Percentiles rank a stretch among this genome's conserved stretches.
Conservation (phyloP, 2,329 filamentous ascomycete species). For the Zymoseptoria ardabiliae region DNA sequence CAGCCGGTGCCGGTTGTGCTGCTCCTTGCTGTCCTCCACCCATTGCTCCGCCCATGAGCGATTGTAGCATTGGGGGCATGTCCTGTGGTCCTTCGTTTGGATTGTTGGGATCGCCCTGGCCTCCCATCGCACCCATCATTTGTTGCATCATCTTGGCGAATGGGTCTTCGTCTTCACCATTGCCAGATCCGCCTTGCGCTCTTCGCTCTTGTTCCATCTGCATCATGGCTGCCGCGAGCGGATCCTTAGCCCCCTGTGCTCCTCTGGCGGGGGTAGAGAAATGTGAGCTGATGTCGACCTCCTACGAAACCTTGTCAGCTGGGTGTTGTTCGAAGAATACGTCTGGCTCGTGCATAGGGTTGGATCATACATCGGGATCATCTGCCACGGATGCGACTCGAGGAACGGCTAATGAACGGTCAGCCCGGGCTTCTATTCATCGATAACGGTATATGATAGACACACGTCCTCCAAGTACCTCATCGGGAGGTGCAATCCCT, state of each 20-base stretch:
- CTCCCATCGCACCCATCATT: constrained; percentile 33
- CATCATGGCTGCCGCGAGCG: constrained; percentile 25
- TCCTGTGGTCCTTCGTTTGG: constrained; percentile 36
- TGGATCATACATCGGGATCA: constrained; percentile 47
- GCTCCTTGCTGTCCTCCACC: constrained; percentile 25
- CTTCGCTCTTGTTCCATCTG: constrained; percentile 23
- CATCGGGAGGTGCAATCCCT: constrained; percentile 27
- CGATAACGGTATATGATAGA: neutral
- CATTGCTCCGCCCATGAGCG: constrained; percentile 35
- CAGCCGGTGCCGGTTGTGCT: constrained; percentile 29
- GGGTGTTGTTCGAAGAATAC: neutral
- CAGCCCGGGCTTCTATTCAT: neutral
- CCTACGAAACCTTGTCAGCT: constrained; percentile 27
- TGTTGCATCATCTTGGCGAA: constrained; percentile 71
- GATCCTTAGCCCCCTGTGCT: constrained; percentile 15
- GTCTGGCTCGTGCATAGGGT: neutral
- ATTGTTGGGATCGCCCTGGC: constrained; percentile 25
- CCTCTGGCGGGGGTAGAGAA: constrained; percentile 10
- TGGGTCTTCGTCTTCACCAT: constrained; percentile 47
- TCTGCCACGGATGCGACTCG: constrained; percentile 36
- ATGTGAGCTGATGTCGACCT: constrained; percentile 56
- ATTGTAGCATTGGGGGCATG: constrained; percentile 38
- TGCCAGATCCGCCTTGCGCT: constrained; percentile 9
- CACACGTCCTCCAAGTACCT: constrained; percentile 25
- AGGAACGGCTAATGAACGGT: constrained; percentile 23